These are phyloP conservation scores for Pythium oligandrum DNA, from an alignment of 352 stramenopile genomes.

Conservation along the genomic window DNA sequence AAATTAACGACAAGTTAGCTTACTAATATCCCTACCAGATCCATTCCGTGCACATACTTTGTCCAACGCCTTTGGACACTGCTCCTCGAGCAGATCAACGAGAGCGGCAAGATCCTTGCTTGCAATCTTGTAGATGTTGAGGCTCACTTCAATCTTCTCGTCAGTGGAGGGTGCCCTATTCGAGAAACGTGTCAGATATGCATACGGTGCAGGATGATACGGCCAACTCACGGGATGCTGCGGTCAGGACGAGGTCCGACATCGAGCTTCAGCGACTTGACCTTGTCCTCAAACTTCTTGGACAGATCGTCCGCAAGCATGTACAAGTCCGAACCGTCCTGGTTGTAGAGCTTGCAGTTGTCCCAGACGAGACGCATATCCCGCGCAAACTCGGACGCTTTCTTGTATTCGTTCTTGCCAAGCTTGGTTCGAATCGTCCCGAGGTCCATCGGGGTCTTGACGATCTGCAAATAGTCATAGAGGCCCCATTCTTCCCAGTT, in stretches of 20 bases:
- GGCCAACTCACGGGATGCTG: constrained; percentile 52
- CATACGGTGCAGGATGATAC: no score
- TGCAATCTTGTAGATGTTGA: constrained; percentile 88
- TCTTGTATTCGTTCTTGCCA: constrained; percentile 82
- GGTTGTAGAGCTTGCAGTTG: constrained; percentile 87
- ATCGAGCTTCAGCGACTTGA: constrained; percentile 81
- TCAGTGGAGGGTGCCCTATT: constrained; percentile 66
- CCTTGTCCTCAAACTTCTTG: constrained; percentile 86
- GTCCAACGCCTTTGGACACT: constrained; percentile 81
- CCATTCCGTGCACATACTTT: constrained; percentile 33
- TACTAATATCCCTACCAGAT: background rate
- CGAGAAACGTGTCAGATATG: background rate
- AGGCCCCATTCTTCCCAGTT: constrained; percentile 89
- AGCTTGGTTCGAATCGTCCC: constrained; percentile 82
- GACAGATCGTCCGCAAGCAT: constrained; percentile 74
- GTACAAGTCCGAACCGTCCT: constrained; percentile 88
- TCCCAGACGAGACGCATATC: constrained; percentile 86
- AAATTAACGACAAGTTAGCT: background rate
- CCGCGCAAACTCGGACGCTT: constrained; percentile 69
- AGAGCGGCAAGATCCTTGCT: constrained; percentile 67
- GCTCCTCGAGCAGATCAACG: constrained; percentile 78
- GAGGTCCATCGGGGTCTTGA: constrained; percentile 91
- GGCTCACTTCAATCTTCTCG: constrained; percentile 83
- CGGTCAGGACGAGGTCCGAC: constrained; percentile 61
- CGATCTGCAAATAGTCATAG: constrained; percentile 88